Evolutionary conservation across 768 basidiomycete species (phyloP).

Genomic region (Amanita phalloides): DNA sequence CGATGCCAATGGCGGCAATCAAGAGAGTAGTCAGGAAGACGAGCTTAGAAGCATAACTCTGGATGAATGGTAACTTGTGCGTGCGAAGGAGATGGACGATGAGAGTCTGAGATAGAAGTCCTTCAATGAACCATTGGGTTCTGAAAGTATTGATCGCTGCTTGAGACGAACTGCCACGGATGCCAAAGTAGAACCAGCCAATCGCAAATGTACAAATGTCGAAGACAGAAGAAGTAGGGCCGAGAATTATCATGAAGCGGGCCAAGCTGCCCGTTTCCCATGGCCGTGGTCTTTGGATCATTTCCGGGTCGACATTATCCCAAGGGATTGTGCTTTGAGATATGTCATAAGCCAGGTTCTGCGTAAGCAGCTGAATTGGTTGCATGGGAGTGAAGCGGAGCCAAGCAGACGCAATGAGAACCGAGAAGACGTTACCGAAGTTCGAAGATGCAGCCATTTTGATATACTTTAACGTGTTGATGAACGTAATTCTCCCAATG

Average conservation of each 20-base stretch:
- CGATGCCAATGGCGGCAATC: neutral
- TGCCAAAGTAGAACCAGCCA: conserved; percentile 23
- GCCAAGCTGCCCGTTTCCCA: conserved; percentile 23
- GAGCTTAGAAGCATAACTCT: neutral
- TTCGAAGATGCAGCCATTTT: conserved; percentile 26
- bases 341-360: conserved; percentile 25
- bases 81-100: conserved; percentile 3
- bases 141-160: conserved; percentile 19
- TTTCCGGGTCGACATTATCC: conserved; percentile 28
- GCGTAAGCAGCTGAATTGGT: conserved; percentile 20
- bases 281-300: conserved; percentile 18
- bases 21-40: neutral
- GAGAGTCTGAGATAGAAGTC: conserved; percentile 20
- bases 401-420: conserved; percentile 23
- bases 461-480: conserved; percentile 26
- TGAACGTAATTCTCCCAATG: conserved; percentile 14
- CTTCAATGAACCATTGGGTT: conserved; percentile 25
- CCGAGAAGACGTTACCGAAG: conserved; percentile 13
- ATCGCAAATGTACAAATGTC: conserved; percentile 20
- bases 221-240: conserved; percentile 24
- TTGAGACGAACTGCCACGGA: conserved; percentile 16
- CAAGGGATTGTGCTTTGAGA: conserved; percentile 25
- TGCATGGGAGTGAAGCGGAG: conserved; percentile 26
- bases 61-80: conserved; percentile 1
- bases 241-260: conserved; percentile 23